Evolutionary conservation across 2,329 filamentous ascomycete genomes (phyloP), one percentile per base, ranked within the genome.

Genomic region (Sodiomyces alkalinus): DNA sequence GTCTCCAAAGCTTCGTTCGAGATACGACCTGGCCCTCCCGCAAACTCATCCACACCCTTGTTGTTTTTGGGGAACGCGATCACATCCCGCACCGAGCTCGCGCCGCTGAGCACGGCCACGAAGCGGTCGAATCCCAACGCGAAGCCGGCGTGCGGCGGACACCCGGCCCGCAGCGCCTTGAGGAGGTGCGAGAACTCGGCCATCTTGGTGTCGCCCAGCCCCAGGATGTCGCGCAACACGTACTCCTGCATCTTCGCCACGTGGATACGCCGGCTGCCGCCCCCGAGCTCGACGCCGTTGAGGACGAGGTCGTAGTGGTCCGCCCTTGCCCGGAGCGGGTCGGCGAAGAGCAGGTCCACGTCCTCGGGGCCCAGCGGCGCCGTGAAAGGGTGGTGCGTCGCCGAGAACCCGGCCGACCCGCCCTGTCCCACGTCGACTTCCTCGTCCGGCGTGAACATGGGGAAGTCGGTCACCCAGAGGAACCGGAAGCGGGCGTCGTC

Each of bases 51-150:
- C 46, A 92, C 80, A 1, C 90, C 86, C 48, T 75, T 85, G 35
- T 83, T 85, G 36, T 73, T 86, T 61, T 98, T 98, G 0, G 90
- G 92, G 46, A 98, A 98, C 0, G 86, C 86, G 51, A 98, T 94
- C 2, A 98, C 87, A 55, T 98, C 87, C 34, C 81, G 64, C 3
- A 98, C 78, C 2, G 78, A 85, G 8, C 78, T 64, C 18, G 68
- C 76, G 2, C 76, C 78, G 14, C 78, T 68, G 62, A 98, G 68
- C 1, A 93, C 59, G 1, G 87, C 78, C 21, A 90, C 64, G 27
- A 98, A 53, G 4, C 90, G 66, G 49, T 98, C 90, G 48, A 94
- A 93, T 0, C 90, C 90, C 11, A 98, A 58, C 1, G 90, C 90
- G 38, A 98, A 79, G 0, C 90, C 90, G 0, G 90, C 86, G 47